Conservation (phyloP, 2,329 filamentous ascomycete species). For the Hymenoscyphus infarciens region DNA sequence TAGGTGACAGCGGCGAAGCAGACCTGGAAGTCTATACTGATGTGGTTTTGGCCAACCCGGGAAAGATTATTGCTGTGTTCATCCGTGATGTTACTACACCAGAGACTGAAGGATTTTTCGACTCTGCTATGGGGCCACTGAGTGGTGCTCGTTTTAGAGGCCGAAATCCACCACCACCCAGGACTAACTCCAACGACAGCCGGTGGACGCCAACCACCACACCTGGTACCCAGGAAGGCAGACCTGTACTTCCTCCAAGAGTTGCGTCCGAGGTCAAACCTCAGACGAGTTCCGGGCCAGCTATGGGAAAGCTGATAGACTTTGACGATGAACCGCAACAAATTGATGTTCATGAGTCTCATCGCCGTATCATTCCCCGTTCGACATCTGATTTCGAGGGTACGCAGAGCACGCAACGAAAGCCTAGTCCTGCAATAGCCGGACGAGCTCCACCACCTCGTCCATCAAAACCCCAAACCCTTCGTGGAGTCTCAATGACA, state of each 20-base stretch:
- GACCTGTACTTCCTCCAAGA: constrained; percentile 16
- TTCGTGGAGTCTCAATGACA: constrained; percentile 42
- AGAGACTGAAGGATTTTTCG: constrained; percentile 72
- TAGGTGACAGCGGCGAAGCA: constrained; percentile 94
- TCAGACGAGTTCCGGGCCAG: constrained; percentile 36
- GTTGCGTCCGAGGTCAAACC: constrained; percentile 23
- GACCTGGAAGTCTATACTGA: constrained; percentile 97
- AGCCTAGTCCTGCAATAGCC: constrained; percentile 20
- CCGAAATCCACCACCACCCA: constrained; percentile 15
- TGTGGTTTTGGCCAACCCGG: constrained; percentile 78
- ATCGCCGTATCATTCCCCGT: constrained; percentile 28
- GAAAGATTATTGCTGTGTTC: constrained; percentile 78
- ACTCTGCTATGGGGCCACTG: constrained; percentile 41
- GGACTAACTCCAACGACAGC: constrained; percentile 22
- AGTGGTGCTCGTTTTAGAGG: constrained; percentile 25
- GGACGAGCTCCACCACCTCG: constrained; percentile 47
- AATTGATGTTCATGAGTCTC: constrained; percentile 36
- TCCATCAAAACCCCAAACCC: constrained; percentile 54
- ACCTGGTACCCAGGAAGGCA: not conserved
- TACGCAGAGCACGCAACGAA: constrained; percentile 33
- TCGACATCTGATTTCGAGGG: constrained; percentile 30
- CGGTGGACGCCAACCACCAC: constrained; percentile 16
- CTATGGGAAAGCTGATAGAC: constrained; percentile 58
- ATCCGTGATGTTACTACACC: constrained; percentile 93
- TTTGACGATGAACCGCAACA: constrained; percentile 51